phyloP scores from a whole-genome alignment of 2,329 filamentous ascomycete species.

The Nemania abortiva region DNA sequence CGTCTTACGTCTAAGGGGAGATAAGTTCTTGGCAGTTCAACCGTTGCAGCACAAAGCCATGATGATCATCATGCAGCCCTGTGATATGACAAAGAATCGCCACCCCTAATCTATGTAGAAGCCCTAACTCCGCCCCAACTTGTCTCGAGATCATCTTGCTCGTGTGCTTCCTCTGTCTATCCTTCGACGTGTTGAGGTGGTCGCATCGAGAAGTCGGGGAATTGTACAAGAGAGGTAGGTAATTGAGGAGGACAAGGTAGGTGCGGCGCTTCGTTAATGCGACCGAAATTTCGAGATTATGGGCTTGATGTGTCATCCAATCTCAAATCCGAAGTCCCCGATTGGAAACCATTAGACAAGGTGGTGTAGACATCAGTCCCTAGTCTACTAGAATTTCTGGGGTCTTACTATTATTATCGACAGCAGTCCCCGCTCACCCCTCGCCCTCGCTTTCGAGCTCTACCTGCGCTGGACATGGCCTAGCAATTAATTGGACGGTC shows the following conservation, averaged over 20 bases:
- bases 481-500: conserved; percentile 20
- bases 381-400: conserved; percentile 23
- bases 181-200: not conserved
- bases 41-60: conserved; percentile 15
- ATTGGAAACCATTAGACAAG: conserved; percentile 15
- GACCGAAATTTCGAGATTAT: conserved; percentile 2
- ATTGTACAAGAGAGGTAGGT: not conserved
- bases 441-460: conserved; percentile 16
- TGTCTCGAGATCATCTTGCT: conserved; percentile 1
- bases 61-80: conserved; percentile 36
- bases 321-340: conserved; percentile 29
- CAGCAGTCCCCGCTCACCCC: conserved; percentile 24
- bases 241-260: not conserved
- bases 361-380: not conserved
- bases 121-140: conserved; percentile 5
- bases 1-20: conserved; percentile 5
- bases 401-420: conserved; percentile 37
- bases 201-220: not conserved
- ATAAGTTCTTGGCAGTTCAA: conserved; percentile 25
- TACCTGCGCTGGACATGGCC: not conserved
- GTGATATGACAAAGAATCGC: conserved; percentile 22
- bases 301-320: conserved; percentile 28
- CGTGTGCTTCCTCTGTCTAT: not conserved
- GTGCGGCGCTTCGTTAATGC: conserved; percentile 8
- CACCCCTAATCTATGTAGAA: conserved; percentile 13